Evolutionary conservation across 495 filamentous ascomycete genomes (phyloP), one percentile per base, ranked within the genome.

Genomic region (Pseudomonodictys pantanalensis): DNA sequence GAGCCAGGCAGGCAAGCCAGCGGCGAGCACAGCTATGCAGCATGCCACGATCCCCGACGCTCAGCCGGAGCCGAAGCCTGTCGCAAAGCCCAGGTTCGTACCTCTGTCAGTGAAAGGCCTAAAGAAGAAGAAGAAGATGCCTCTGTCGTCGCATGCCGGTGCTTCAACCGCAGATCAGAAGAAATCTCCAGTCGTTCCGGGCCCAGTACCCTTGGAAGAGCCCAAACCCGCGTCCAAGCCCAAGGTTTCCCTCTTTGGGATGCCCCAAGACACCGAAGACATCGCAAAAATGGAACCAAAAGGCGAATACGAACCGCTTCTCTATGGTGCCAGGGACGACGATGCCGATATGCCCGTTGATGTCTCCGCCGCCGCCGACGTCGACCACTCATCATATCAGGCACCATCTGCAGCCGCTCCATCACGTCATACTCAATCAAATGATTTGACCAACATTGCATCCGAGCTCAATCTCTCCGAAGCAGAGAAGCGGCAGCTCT

Each of bases 1-100:
- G 41, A 57, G 29, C 6, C 35, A 46, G 24, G 6, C 39, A 30
- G 32, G 30, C 22, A 3, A 10, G 28, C 12, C 15, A 55, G 41
- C 41, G 24, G 28, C 8, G 58, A 23, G 52, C 49, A 20, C 38
- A 41, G 15, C 38, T 41, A 18, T 41, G 12, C 38, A 41, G 20
- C 15, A 41, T 12, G 4, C 15, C 3, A 18, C 15, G 12, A 41
- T 3, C 38, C 15, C 15, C 15, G 50, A 51, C 55, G 70, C 15
- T 23, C 77, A 71, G 2, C 50, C 52, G 28, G 72, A 78, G 61
- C 78, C 75, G 45, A 86, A 90, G 68, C 63, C 87, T 15, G 81
- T 86, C 33, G 89, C 87, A 5, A 92, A 90, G 60, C 79, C 89
- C 67, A 91, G 90, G 83, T 96, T 97, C 72, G 90, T 86, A 69